These are phyloP conservation scores for Solanum piurae DNA, from an alignment of 257 asterid genomes.

Conservation along the genomic window DNA sequence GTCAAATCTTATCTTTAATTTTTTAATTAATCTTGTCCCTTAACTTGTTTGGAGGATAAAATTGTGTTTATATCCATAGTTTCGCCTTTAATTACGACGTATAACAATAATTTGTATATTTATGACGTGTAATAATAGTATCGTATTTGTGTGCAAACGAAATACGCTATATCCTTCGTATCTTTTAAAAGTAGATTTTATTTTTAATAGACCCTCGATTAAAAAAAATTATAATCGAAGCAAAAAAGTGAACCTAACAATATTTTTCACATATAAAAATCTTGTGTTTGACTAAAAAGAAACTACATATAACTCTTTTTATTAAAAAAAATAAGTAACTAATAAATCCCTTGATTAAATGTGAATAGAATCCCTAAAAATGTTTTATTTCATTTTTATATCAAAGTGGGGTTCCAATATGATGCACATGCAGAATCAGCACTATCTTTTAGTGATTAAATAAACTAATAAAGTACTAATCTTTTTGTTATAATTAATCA, in stretches of 20 bases:
- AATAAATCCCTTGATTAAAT: not conserved
- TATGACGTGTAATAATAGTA: not conserved
- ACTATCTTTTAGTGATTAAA: not conserved
- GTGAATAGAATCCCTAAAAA: not conserved
- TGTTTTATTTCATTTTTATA: not conserved
- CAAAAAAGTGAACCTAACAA: not conserved
- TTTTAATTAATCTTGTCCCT: not conserved
- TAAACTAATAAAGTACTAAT: not conserved
- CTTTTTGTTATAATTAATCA: not conserved
- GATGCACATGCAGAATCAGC: not conserved
- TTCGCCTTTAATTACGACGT: not conserved
- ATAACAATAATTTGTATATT: not conserved
- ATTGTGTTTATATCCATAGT: not conserved
- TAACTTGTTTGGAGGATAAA: not conserved
- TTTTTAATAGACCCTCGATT: too few relatives aligned
- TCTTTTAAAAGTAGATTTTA: too few relatives aligned
- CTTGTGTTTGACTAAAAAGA: not conserved
- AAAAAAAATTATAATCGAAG: too few relatives aligned
- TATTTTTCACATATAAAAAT: not conserved
- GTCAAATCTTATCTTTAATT: not conserved
- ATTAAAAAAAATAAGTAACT: not conserved
- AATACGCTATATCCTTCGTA: too few relatives aligned
- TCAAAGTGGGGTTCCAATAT: not conserved
- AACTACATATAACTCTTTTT: not conserved
- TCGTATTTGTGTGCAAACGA: too few relatives aligned